Percentiles rank a stretch among this genome's conserved stretches.
Conservation (phyloP, 495 filamentous ascomycete species). For the Aspergillus panamensis region DNA sequence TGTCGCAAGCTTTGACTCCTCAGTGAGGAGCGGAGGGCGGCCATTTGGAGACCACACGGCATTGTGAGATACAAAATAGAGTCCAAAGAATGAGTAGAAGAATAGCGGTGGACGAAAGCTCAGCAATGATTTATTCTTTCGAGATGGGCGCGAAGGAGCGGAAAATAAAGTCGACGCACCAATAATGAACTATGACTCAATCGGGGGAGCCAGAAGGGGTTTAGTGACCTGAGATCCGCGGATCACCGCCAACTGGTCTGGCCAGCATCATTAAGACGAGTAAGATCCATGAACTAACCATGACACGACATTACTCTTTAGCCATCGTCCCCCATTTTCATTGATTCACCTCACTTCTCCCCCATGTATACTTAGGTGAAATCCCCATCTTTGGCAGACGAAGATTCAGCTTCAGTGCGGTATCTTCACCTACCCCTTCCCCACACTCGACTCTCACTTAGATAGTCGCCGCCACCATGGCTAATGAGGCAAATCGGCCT, state of each 20-base stretch:
- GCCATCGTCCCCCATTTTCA: background rate
- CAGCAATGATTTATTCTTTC: background rate
- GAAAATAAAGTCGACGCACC: background rate
- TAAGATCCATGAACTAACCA: too few species aligned
- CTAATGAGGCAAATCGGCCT: constrained; percentile 35
- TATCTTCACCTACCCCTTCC: constrained; percentile 12
- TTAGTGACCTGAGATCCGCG: too few species aligned
- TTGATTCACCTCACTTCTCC: constrained; percentile 27
- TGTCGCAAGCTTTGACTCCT: constrained; percentile 27
- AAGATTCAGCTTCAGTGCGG: constrained; percentile 1
- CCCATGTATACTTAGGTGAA: background rate
- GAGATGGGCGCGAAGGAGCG: background rate
- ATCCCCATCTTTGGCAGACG: background rate
- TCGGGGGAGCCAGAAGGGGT: background rate
- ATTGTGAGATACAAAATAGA: constrained; percentile 22
- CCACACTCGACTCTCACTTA: constrained; percentile 5
- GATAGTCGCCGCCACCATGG: constrained; percentile 28
- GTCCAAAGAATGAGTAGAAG: background rate
- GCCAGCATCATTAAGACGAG: too few species aligned
- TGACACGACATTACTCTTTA: too few species aligned
- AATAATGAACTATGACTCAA: constrained; percentile 58
- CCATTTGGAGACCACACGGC: constrained; percentile 49
- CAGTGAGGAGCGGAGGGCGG: constrained; percentile 36
- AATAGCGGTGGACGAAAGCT: background rate
- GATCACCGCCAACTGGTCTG: too few species aligned